Evolutionary conservation across 768 basidiomycete species (phyloP).

Genomic region (Rubroboletus pulcherrimus): DNA sequence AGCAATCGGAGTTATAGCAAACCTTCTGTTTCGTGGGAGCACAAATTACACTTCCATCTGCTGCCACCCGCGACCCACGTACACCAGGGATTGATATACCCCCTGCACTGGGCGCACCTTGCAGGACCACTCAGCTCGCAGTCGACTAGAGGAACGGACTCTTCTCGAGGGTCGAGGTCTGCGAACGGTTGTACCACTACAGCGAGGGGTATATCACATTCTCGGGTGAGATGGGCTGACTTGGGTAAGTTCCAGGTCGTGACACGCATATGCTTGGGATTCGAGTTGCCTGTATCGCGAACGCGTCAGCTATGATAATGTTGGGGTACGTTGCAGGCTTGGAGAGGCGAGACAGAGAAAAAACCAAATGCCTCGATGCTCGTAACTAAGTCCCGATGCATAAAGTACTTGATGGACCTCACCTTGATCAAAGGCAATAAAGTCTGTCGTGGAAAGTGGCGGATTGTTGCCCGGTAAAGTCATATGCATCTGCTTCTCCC

Average conservation of each 20-base stretch:
- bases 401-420: background rate
- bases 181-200: constrained; percentile 90
- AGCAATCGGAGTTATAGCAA: constrained; percentile 22
- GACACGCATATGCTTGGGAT: constrained; percentile 84
- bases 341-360: background rate
- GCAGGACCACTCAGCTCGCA: constrained; percentile 71
- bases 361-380: background rate
- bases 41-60: constrained; percentile 92
- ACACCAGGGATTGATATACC: constrained; percentile 94
- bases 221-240: constrained; percentile 70
- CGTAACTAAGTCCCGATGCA: background rate
- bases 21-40: constrained; percentile 83
- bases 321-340: background rate
- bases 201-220: constrained; percentile 82
- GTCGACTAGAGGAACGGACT: constrained; percentile 74
- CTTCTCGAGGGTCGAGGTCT: constrained; percentile 71
- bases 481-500: constrained; percentile 68
- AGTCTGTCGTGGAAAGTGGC: constrained; percentile 86
- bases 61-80: constrained; percentile 77
- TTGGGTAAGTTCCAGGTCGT: constrained; percentile 89
- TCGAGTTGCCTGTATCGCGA: constrained; percentile 66
- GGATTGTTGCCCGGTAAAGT: constrained; percentile 60
- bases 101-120: constrained; percentile 80
- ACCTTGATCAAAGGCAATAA: constrained; percentile 90
- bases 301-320: constrained; percentile 13